These are phyloP conservation scores for Plasmodium knowlesi DNA, from an alignment of 169 alveolate species.

Conservation along the genomic window DNA sequence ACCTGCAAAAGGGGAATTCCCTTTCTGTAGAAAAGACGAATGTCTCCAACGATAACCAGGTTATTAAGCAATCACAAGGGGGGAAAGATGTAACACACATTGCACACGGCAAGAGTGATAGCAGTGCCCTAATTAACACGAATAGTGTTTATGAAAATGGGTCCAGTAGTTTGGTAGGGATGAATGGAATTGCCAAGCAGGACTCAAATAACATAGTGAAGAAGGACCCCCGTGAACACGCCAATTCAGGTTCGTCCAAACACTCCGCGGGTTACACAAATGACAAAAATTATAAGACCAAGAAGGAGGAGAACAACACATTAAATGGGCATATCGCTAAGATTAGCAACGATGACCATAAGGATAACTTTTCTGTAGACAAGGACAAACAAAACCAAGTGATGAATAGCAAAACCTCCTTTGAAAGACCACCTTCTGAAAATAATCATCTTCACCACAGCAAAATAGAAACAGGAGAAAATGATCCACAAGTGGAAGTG, in stretches of 20 bases:
- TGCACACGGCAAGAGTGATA: not conserved
- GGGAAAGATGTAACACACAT: not conserved
- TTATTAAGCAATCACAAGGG: not conserved
- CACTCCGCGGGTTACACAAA: not conserved
- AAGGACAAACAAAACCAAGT: not conserved
- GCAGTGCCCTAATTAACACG: not conserved
- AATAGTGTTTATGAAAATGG: not conserved
- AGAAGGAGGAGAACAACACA: not conserved
- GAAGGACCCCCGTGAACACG: not conserved
- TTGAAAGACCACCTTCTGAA: not conserved
- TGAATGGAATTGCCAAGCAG: not conserved
- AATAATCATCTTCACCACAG: not conserved
- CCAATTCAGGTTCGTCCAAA: not conserved
- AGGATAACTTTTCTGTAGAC: not conserved
- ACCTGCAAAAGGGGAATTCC: slow-evolving; percentile 2
- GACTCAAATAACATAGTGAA: not conserved
- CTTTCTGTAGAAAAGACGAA: not conserved
- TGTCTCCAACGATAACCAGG: not conserved
- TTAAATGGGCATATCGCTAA: not conserved
- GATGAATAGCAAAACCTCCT: not conserved
- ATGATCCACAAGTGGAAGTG: not conserved
- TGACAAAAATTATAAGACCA: not conserved
- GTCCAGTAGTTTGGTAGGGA: not conserved
- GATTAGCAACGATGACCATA: not conserved
- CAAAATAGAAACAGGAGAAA: not conserved